These are phyloP conservation scores for Cerrena zonata DNA, from an alignment of 1,284 basidiomycete species.

Conservation along the genomic window DNA sequence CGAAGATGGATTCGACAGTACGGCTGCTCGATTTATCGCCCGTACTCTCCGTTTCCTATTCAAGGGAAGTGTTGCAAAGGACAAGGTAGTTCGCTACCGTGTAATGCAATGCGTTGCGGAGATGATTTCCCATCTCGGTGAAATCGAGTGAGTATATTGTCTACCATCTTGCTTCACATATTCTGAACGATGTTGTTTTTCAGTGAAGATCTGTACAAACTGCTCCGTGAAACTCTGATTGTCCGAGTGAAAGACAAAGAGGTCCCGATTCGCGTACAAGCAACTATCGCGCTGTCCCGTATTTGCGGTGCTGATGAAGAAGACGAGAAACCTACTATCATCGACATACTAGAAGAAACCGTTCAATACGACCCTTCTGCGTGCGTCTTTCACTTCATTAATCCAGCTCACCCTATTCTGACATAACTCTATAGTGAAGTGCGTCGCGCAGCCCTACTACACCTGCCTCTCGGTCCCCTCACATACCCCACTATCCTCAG, in stretches of 20 bases:
- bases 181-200: neutral
- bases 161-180: neutral
- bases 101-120: conserved; percentile 76
- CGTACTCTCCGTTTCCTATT: conserved; percentile 76
- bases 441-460: conserved; percentile 79
- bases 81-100: conserved; percentile 82
- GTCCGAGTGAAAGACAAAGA: conserved; percentile 86
- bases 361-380: conserved; percentile 73
- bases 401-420: neutral
- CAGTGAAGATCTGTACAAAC: conserved; percentile 78
- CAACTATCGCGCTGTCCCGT: conserved; percentile 80
- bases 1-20: conserved; percentile 66
- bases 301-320: conserved; percentile 74
- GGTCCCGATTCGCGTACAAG: conserved; percentile 74
- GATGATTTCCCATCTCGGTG: conserved; percentile 74
- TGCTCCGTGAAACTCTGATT: conserved; percentile 66
- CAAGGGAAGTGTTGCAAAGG: conserved; percentile 82
- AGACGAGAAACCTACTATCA: conserved; percentile 60
- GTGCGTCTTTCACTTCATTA: conserved; percentile 43
- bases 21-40: conserved; percentile 69
- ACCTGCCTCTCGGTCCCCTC: conserved; percentile 59
- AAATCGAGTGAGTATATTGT: conserved; percentile 70
- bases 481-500: conserved; percentile 70
- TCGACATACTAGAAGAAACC: conserved; percentile 69
- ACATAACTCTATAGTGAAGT: conserved; percentile 77